A percentile compares a stretch with the other conserved stretches of the same genome.
Conservation (phyloP, 441 rosid genomes). For the Melastoma candidum region DNA sequence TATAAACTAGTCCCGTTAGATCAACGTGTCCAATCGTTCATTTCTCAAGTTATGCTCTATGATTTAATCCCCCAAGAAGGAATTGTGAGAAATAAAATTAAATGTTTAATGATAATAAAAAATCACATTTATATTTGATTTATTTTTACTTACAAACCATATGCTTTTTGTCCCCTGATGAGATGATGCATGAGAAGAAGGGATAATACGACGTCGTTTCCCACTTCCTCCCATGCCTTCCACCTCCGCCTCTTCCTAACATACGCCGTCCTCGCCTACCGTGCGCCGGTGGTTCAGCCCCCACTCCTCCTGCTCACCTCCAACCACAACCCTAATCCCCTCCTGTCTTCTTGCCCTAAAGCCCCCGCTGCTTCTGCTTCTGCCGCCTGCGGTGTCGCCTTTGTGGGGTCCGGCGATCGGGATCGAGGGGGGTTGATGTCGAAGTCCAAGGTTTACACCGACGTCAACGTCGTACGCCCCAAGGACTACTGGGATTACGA, state of each 20-base stretch:
- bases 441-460: slow-evolving; percentile 61
- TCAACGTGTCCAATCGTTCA: no score
- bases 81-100: no score
- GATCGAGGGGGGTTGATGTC: slow-evolving; percentile 23
- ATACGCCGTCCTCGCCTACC: slow-evolving; percentile 35
- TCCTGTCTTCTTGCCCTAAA: neutral
- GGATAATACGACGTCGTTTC: no score
- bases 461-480: slow-evolving; percentile 66
- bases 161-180: no score
- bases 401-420: slow-evolving; percentile 12
- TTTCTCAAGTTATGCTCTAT: no score
- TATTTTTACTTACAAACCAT: no score
- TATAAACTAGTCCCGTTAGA: no score
- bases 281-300: slow-evolving; percentile 36
- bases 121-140: no score
- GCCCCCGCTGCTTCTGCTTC: neutral
- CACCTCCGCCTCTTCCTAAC: slow-evolving; percentile 35
- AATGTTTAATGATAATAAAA: no score
- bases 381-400: slow-evolving; percentile 28
- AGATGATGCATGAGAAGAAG: no score
- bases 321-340: slow-evolving; percentile 8
- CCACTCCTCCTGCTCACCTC: slow-evolving; percentile 26
- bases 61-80: no score
- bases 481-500: slow-evolving; percentile 95
- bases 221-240: neutral